Base-by-base conservation (phyloP, 192 early-diverging fungal genomes). In the Coemansia sp. region DNA sequence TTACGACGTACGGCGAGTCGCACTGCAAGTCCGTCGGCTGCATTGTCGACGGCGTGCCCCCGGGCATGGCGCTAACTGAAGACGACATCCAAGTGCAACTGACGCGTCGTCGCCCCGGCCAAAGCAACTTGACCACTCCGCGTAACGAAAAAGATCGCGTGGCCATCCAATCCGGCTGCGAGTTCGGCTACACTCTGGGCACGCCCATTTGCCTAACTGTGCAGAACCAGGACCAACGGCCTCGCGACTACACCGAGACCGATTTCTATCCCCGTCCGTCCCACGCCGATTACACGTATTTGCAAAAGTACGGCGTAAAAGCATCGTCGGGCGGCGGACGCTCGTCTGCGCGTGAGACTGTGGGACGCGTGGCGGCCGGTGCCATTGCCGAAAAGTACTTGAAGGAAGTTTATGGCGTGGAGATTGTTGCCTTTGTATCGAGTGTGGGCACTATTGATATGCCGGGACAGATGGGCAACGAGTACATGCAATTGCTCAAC, bases 341-440 rank as follows among this genome's bases (percentile, higher is more conserved):
- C 42, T 88, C 93, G 9, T 92, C 89, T 61, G 97, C 97, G 12
- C 86, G 97, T 40, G 97, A 98, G 77, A 97, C 97, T 4, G 95
- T 98, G 67, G 95, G 95, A 4, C 87, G 97, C 37, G 95, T 98
- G 15, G 95, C 97, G 6, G 93, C 92, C 10, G 92, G 94, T 48
- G 94, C 92, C n/a, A 86, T 98, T 48, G 97, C 97, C n/a, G 95
- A 98, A 85, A 96, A 98, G 78, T 98, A 90, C 74, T 76, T 98
- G 56, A 79, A 74, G n/a, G 67, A 88, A 40, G 89, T 85, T 0
- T 82, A 88, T 58, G 88, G 88, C 17, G 87, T 96, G 2, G 97
- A 98, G 70, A 88, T 98, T 64, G 91, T 98, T 8, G 95, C 94
- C 4, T 98, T 98, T 83, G 94, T 97, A 20, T 84, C 85, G 1